phyloP scores from a whole-genome alignment of 2,329 filamentous ascomycete species.

The Corinectria fuckeliana region DNA sequence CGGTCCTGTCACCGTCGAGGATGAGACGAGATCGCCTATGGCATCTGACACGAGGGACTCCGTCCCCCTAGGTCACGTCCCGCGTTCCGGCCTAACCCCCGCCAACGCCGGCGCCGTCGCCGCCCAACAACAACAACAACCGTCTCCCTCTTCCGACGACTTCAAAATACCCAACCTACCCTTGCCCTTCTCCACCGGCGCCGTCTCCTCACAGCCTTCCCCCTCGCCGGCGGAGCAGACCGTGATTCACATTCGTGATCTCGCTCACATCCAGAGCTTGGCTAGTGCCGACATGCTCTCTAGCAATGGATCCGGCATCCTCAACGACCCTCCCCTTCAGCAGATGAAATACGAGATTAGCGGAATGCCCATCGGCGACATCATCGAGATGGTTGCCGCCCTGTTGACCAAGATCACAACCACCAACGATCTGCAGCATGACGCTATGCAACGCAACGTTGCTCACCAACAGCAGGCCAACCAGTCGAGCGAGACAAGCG shows the following conservation, averaged over 20 bases:
- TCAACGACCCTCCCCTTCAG: constrained; percentile 58
- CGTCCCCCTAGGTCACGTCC: constrained; percentile 37
- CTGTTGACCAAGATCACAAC: constrained; percentile 96
- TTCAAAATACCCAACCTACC: constrained; percentile 46
- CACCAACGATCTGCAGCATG: constrained; percentile 93
- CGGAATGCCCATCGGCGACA: constrained; percentile 93
- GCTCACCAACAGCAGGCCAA: constrained; percentile 64
- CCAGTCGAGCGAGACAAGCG: constrained; percentile 51
- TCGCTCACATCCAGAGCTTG: constrained; percentile 90
- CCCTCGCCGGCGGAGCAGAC: constrained; percentile 46
- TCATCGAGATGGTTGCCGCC: constrained; percentile 99
- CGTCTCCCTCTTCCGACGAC: constrained; percentile 47
- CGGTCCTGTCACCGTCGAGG: constrained; percentile 46
- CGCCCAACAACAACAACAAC: constrained; percentile 32
- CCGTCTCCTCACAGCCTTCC: constrained; percentile 35
- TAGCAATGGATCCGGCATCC: constrained; percentile 53
- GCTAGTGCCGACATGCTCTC: constrained; percentile 77
- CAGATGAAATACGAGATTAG: constrained; percentile 89
- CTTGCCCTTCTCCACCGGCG: constrained; percentile 41
- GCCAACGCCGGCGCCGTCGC: constrained; percentile 19
- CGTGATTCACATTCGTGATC: constrained; percentile 81
- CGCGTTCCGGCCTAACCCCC: constrained; percentile 29
- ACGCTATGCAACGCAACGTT: constrained; percentile 79
- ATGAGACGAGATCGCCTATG: constrained; percentile 56
- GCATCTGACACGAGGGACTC: constrained; percentile 48